Percentiles rank a stretch among this genome's conserved stretches.
Conservation (phyloP, 495 filamentous ascomycete species). For the Lasiosphaeria miniovina region DNA sequence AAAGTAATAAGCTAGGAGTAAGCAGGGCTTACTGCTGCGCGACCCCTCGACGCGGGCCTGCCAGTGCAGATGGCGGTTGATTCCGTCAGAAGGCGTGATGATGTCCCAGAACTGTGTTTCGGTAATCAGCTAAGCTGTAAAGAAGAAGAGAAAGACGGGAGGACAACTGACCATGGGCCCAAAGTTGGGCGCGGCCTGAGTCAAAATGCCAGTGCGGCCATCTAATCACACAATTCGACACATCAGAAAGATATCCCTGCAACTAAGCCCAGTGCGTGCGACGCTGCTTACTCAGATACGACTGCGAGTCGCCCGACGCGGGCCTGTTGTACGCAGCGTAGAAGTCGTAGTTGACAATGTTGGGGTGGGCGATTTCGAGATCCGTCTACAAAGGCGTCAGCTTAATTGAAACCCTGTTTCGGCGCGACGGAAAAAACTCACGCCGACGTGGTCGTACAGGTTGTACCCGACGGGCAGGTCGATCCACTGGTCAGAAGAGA, state of each 20-base stretch:
- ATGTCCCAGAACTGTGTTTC: slow-evolving; percentile 44
- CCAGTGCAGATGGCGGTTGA: slow-evolving; percentile 59
- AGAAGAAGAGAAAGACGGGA: slow-evolving; percentile 3
- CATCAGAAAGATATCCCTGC: slow-evolving; percentile 4
- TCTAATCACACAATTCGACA: slow-evolving; percentile 23
- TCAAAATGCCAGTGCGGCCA: slow-evolving; percentile 54
- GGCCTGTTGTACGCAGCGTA: slow-evolving; percentile 51
- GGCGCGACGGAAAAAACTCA: slow-evolving; percentile 15
- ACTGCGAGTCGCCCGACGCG: slow-evolving; percentile 23
- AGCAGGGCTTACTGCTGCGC: slow-evolving; percentile 19
- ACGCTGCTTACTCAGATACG: slow-evolving; percentile 29
- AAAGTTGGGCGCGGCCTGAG: slow-evolving; percentile 63
- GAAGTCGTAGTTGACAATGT: slow-evolving; percentile 57
- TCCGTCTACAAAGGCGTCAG: slow-evolving; percentile 44
- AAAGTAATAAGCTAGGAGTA: not conserved
- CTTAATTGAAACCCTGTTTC: not conserved
- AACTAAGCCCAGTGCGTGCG: not conserved
- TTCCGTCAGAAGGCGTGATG: slow-evolving; percentile 53
- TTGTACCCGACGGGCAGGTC: slow-evolving; percentile 68
- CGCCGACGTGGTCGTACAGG: slow-evolving; percentile 64
- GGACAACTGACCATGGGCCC: slow-evolving; percentile 44
- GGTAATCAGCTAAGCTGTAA: not conserved
- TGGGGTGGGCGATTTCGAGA: slow-evolving; percentile 53
- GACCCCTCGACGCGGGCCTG: slow-evolving; percentile 56
- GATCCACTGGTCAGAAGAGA: slow-evolving; percentile 55